These are phyloP conservation scores for Irpex sp. DNA, from an alignment of 1,284 basidiomycete species.

Conservation along the genomic window DNA sequence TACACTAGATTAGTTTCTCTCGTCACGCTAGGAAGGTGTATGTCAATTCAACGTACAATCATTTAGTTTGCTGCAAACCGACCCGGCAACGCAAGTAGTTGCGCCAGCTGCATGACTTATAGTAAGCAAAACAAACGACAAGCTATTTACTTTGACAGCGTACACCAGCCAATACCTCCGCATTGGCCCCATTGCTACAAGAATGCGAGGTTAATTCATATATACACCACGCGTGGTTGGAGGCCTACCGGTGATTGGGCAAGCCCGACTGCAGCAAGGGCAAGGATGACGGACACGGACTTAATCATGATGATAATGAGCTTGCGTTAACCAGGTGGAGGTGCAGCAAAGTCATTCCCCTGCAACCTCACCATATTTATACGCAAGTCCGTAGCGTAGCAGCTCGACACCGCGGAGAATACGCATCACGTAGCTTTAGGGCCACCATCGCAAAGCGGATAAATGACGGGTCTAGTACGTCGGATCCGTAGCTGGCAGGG, in stretches of 20 bases:
- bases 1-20: not conserved
- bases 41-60: conserved; percentile 18
- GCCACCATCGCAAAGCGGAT: not conserved
- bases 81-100: conserved; percentile 27
- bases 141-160: not conserved
- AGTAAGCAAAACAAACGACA: not conserved
- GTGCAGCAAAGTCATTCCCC: not conserved
- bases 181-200: conserved; percentile 21
- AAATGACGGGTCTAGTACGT: not conserved
- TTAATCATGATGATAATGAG: conserved; percentile 17
- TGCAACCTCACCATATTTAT: not conserved
- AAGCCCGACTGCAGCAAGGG: conserved; percentile 19
- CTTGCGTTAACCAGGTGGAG: not conserved
- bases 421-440: not conserved
- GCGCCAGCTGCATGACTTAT: conserved; percentile 4
- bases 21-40: not conserved
- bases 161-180: conserved; percentile 20
- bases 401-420: not conserved
- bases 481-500: not conserved
- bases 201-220: not conserved
- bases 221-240: not conserved
- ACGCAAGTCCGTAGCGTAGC: not conserved
- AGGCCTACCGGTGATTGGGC: conserved; percentile 19
- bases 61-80: conserved; percentile 28
- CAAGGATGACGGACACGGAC: conserved; percentile 20